Conservation (phyloP, 306 rosid genomes). For the Parietaria judaica region DNA sequence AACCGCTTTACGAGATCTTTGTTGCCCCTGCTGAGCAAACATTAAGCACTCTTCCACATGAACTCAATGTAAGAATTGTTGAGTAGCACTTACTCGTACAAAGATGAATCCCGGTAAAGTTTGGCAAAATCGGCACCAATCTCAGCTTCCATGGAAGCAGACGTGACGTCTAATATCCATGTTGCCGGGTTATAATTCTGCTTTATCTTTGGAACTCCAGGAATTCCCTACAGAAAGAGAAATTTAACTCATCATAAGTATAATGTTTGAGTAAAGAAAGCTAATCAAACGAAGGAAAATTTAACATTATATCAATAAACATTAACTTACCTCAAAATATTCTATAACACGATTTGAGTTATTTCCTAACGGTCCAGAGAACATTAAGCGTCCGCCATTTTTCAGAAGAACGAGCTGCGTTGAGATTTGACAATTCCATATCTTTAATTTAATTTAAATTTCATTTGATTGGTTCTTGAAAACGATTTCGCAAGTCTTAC, state of each 20-base stretch:
- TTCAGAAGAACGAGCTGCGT: constrained; percentile 34
- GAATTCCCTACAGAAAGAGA: constrained; percentile 6
- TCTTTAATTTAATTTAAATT: no score
- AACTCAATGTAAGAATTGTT: not conserved
- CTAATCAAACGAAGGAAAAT: not conserved
- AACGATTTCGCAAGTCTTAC: constrained; percentile 7
- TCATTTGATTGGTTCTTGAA: not conserved
- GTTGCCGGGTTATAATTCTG: constrained; percentile 31
- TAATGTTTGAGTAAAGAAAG: not conserved
- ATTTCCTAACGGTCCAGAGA: constrained; percentile 36
- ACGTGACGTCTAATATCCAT: constrained; percentile 38
- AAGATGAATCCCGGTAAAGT: constrained; percentile 26
- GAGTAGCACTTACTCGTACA: constrained; percentile 24
- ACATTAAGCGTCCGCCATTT: constrained; percentile 35
- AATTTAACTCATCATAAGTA: not conserved
- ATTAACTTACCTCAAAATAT: constrained; percentile 33
- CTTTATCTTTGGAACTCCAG: constrained; percentile 28
- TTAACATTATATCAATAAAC: not conserved
- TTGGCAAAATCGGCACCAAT: constrained; percentile 34
- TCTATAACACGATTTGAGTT: constrained; percentile 29
- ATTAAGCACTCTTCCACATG: not conserved
- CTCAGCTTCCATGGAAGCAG: constrained; percentile 31
- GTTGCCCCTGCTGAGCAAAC: constrained; percentile 14
- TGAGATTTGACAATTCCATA: not conserved
- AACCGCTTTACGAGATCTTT: constrained; percentile 17